A percentile compares a stretch with the other conserved stretches of the same genome.
phyloP scores from a whole-genome alignment of 208 protist species.

The Phytomonas francai region DNA sequence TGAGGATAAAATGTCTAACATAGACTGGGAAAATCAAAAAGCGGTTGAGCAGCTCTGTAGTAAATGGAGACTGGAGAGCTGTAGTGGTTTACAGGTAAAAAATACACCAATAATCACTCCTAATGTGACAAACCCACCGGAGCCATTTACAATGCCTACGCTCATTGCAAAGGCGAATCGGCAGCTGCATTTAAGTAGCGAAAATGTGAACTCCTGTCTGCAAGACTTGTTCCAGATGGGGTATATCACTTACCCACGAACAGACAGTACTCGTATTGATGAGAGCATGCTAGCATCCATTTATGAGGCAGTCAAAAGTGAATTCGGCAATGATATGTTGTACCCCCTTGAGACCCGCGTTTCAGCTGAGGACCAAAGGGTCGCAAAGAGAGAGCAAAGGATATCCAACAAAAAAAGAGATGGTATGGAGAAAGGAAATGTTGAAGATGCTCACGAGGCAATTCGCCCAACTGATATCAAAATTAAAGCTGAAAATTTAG shows the following conservation, averaged over 20 bases:
- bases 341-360: constrained; percentile 51
- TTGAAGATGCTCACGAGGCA: constrained; percentile 88
- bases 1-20: constrained; percentile 1
- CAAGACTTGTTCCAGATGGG: constrained; percentile 89
- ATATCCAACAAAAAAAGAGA: constrained; percentile 15
- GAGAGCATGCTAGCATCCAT: constrained; percentile 96
- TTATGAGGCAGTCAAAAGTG: constrained; percentile 96
- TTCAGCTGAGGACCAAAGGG: neutral
- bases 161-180: constrained; percentile 82
- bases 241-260: constrained; percentile 87
- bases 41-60: constrained; percentile 16
- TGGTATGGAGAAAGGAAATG: constrained; percentile 34
- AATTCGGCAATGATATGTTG: constrained; percentile 93
- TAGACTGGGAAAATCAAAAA: constrained; percentile 31
- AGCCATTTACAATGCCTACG: constrained; percentile 86
- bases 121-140: constrained; percentile 35
- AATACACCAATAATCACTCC: constrained; percentile 22
- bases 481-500: constrained; percentile 47
- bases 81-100: constrained; percentile 18
- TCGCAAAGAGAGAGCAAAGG: constrained; percentile 60
- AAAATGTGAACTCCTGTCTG: constrained; percentile 61
- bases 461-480: constrained; percentile 85
- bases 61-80: constrained; percentile 25
- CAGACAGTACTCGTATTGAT: constrained; percentile 85
- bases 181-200: constrained; percentile 73